Evolutionary conservation across 805 yeast genomes (phyloP), one percentile per base, ranked within the genome.

Genomic region (Schwanniomyces sp.): DNA sequence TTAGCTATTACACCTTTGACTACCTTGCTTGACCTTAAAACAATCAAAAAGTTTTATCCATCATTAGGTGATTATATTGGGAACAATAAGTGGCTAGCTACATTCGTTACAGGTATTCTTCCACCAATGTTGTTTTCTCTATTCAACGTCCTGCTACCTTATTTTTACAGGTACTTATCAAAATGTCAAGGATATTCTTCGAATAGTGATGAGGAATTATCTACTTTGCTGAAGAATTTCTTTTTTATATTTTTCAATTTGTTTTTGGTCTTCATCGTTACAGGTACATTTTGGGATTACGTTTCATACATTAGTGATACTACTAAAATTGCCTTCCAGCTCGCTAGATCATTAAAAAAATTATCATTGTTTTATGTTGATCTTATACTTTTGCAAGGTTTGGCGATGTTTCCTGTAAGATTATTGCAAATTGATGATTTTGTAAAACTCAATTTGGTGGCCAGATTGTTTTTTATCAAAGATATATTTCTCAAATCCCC

Each of bases 321-420:
- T 9, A 80, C 84, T 11, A 78, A 76, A 57, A 78, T 81, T 48
- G 85, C 85, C 0, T 79, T 75, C 46, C 74, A 78, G 46, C 59
- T 81, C 49, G 85, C 85, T 5, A 66, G 70, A 10, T 79, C 84
- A 1, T 69, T 81, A 46, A 78, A 77, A 56, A 69, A 74, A 37
- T 63, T 79, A 32, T 78, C 84, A 2, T 64, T 81, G 40, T 81
- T 81, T 54, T 81, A 81, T 52, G 80, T 76, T 44, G 82, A 81
- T 57, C 71, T 81, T 64, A 86, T 86, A 49, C 70, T 86, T 18
- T 74, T 86, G 47, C 94, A 87, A 62, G 94, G 91, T 0, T 56
- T 82, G 44, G 82, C 82, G 1, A 79, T 82, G 83, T 79, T 81
- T 54, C 85, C 85, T 4, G 78, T 80, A 38, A 74, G 79, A 45